Percentiles rank a stretch among this genome's conserved stretches.
Evolutionary conservation across 352 stramenopile species (phyloP).

Genomic region (Globisporangium takayamanum): DNA sequence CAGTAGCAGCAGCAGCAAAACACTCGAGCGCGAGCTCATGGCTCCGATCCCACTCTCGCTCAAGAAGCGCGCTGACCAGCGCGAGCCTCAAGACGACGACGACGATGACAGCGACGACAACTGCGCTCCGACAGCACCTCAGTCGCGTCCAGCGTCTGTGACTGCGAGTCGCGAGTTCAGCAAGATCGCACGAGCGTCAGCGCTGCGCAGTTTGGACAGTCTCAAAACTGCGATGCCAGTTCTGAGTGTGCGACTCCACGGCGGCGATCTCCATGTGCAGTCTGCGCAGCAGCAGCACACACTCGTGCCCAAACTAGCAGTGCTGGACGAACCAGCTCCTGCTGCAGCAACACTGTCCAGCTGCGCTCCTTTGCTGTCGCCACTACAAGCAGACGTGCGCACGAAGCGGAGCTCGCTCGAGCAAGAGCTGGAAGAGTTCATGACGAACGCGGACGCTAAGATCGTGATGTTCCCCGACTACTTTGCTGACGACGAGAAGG

Average conservation of each 20-base stretch:
- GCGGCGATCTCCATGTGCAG: conserved; percentile 9
- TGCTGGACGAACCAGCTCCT: neutral
- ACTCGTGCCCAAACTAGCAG: neutral
- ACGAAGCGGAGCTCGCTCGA: conserved; percentile 35
- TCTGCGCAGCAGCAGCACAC: neutral
- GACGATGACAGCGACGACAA: neutral
- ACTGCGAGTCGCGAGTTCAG: neutral
- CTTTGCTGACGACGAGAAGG: conserved; percentile 47
- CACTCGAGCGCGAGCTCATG: conserved; percentile 6
- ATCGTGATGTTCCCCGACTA: conserved; percentile 71
- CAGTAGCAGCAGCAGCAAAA: conserved; percentile 19
- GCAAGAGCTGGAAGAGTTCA: conserved; percentile 63
- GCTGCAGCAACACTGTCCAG: neutral
- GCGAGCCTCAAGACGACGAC: conserved; percentile 7
- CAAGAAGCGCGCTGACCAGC: conserved; percentile 1
- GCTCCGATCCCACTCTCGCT: conserved; percentile 8
- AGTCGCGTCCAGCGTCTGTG: neutral
- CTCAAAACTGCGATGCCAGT: conserved; percentile 1
- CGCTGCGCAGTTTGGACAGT: conserved; percentile 2
- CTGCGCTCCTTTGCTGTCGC: neutral
- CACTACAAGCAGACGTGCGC: neutral
- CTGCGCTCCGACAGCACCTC: neutral
- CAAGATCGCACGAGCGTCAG: neutral
- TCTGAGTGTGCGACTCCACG: conserved; percentile 9
- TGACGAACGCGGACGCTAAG: conserved; percentile 28